These are phyloP conservation scores for Phytophthora cactorum DNA, from an alignment of 352 stramenopile genomes.

Conservation along the genomic window DNA sequence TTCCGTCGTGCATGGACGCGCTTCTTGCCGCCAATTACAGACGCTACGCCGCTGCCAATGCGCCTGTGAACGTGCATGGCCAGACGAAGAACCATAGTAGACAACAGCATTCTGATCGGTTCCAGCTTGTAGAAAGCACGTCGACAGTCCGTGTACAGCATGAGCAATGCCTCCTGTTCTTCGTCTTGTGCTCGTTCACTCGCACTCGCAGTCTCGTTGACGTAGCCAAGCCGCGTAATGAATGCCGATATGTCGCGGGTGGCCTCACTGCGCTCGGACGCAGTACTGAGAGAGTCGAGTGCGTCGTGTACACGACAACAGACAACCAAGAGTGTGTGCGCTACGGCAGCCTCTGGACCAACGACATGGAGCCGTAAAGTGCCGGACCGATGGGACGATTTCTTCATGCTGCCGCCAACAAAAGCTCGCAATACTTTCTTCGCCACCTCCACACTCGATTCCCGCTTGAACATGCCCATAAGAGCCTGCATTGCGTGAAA, in stretches of 20 bases:
- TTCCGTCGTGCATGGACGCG: conserved; percentile 45
- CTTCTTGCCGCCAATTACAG: conserved; percentile 26
- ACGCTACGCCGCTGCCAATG: conserved; percentile 20
- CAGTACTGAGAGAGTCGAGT: conserved; percentile 79
- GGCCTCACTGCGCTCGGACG: conserved; percentile 58
- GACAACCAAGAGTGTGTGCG: conserved; percentile 89
- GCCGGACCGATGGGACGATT: conserved; percentile 21
- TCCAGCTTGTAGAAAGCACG: conserved; percentile 90
- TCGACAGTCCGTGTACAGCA: conserved; percentile 90
- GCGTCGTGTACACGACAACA: conserved; percentile 85
- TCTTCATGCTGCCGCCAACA: conserved; percentile 47
- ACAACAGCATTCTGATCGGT: conserved; percentile 64
- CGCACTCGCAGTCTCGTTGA: conserved; percentile 10
- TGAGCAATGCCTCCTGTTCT: conserved; percentile 83
- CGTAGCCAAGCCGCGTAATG: conserved; percentile 68
- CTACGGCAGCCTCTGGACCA: conserved; percentile 74
- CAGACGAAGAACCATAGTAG: conserved; percentile 62
- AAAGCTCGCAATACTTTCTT: conserved; percentile 88
- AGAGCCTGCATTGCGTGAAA: conserved; percentile 44
- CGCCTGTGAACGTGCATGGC: conserved; percentile 62
- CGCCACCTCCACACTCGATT: conserved; percentile 79
- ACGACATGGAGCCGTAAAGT: conserved; percentile 70
- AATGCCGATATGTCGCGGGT: conserved; percentile 83
- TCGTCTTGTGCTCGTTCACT: conserved; percentile 48
- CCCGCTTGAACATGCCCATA: conserved; percentile 88